Base-by-base conservation (phyloP, 768 basidiomycete species). In the Strobilomyces confusus region DNA sequence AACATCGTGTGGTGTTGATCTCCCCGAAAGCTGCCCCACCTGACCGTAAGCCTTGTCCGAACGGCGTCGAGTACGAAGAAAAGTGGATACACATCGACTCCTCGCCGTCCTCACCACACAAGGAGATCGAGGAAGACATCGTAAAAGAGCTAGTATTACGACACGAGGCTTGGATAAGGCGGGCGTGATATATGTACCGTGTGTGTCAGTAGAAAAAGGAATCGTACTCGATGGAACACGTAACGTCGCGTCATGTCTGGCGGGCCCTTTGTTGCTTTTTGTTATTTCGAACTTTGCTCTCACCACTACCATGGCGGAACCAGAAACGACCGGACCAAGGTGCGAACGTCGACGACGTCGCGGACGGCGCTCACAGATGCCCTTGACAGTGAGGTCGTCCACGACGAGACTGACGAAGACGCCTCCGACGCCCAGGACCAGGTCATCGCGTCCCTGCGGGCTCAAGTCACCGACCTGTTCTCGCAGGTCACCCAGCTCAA, bases 81-180 rank as follows among this genome's bases (percentile, higher is more conserved):
- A 73, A 72, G 3, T 88, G 87, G 86, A 70, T 91, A 15, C 77
- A 80, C 38, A 86, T 89, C 41, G 78, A 82, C 50, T 29, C 74
- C 23, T 65, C 68, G 36, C 61, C 72, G 1, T 66, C 71, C 12
- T 63, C 69, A 1, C 26, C 66, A 26, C 66, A 62, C 30, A 84
- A 84, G 55, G 95, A 99, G 72, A 98, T 99, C 34, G 95, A 99
- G 69, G 89, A 95, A 63, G 84, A 92, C 51, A 98, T 98, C 56
- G 75, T 98, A 1, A 69, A 64, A 2, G 88, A 91, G 64, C 73
- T 98, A 45, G 80, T 91, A 6, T 74, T 70, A 60, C 77, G 88
- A 57, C 95, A 99, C 70, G 72, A 74, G 5, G 69, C 63, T 26
- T 98, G 94, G 92, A 80, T 87, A 38, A 48, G 44, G 46, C 58